Evolutionary conservation across 2,329 filamentous ascomycete species (phyloP).

Genomic region (Microdochium trichocladiopsis): DNA sequence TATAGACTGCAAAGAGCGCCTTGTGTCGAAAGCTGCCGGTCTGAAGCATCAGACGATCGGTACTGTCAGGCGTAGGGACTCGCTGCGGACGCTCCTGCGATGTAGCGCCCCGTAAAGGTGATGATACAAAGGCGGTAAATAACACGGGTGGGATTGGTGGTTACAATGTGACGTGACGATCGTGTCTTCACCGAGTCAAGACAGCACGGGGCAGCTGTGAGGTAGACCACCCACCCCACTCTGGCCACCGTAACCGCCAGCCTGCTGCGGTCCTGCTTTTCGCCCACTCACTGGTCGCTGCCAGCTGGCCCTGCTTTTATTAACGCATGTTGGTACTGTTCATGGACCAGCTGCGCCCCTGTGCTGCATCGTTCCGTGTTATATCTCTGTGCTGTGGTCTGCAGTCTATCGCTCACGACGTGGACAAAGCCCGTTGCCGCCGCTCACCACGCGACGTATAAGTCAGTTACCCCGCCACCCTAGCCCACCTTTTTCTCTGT

Average conservation of each 20-base stretch:
- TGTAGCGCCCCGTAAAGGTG: too few relatives aligned
- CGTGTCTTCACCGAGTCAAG: not conserved
- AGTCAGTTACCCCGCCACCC: not conserved
- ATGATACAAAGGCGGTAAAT: too few relatives aligned
- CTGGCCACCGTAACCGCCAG: too few relatives aligned
- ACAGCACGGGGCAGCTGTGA: not conserved
- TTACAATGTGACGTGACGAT: not conserved
- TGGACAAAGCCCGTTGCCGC: not conserved
- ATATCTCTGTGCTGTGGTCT: not conserved
- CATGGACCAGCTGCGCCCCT: not conserved
- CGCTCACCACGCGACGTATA: not conserved
- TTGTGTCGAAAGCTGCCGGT: too few relatives aligned
- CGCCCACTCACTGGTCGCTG: not conserved
- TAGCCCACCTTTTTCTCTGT: not conserved
- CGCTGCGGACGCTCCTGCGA: too few relatives aligned
- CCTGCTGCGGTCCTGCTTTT: too few relatives aligned
- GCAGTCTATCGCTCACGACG: not conserved
- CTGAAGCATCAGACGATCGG: too few relatives aligned
- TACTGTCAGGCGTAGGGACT: too few relatives aligned
- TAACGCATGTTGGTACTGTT: not conserved
- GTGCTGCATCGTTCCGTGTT: not conserved
- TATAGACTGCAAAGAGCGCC: too few relatives aligned
- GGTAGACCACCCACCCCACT: not conserved
- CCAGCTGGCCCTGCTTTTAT: not conserved
- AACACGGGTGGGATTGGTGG: too few relatives aligned